These are phyloP conservation scores for Eryngium alpinum DNA, from an alignment of 140 eudicot genomes.

Conservation along the genomic window DNA sequence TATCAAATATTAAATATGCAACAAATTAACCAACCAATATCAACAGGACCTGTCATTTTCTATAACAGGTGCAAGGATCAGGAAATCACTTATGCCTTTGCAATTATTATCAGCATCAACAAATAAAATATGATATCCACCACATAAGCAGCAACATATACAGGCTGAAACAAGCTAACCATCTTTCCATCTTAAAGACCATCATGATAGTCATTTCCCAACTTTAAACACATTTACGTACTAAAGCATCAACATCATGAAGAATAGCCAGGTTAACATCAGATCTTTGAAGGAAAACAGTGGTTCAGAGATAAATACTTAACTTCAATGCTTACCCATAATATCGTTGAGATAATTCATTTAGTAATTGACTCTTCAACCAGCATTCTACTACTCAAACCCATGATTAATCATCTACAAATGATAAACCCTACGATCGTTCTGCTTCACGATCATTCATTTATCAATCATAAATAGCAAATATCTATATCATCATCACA, in stretches of 20 bases:
- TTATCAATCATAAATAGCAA: background rate
- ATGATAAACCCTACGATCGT: conserved; percentile 3
- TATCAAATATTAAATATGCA: background rate
- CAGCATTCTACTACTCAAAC: conserved; percentile 24
- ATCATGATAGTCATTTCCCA: conserved; percentile 3
- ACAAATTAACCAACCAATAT: background rate
- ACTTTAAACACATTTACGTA: background rate
- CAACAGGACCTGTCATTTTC: background rate
- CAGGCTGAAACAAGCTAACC: conserved; percentile 9
- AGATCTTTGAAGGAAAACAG: background rate
- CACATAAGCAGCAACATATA: conserved; percentile 15
- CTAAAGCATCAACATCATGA: background rate
- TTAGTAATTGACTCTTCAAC: conserved; percentile 19
- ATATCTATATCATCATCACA: conserved; percentile 10
- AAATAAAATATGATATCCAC: background rate
- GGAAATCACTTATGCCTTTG: background rate
- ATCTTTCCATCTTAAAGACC: conserved; percentile 16
- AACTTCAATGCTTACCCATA: conserved; percentile 21
- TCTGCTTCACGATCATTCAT: conserved; percentile 1
- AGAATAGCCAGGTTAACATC: background rate
- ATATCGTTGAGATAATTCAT: conserved; percentile 7
- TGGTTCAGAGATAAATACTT: background rate
- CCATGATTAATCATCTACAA: conserved; percentile 8
- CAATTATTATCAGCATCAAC: background rate
- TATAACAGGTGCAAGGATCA: background rate